These are phyloP conservation scores for Didymella sp. DNA, from an alignment of 2,329 filamentous ascomycete genomes.

Conservation along the genomic window DNA sequence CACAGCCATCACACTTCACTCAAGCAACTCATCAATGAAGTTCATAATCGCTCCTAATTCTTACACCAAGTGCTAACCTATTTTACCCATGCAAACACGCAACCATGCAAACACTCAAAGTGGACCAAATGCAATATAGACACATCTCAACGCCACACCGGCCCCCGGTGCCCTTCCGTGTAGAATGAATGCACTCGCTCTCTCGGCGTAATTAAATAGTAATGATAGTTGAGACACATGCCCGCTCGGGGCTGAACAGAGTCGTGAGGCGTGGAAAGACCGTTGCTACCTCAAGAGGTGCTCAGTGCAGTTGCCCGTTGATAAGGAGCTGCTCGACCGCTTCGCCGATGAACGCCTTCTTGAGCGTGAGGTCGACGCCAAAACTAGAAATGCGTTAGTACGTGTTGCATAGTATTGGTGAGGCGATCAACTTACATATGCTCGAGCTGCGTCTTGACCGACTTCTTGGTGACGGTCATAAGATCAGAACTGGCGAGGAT, in stretches of 20 bases:
- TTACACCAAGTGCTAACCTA: neutral
- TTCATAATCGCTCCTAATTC: neutral
- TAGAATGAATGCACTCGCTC: neutral
- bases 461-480: constrained; percentile 99
- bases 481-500: constrained; percentile 90
- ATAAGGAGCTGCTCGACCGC: constrained; percentile 40
- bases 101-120: neutral
- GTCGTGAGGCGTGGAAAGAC: constrained; percentile 20
- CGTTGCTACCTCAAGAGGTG: constrained; percentile 6
- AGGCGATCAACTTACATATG: constrained; percentile 58
- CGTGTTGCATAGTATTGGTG: neutral
- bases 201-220: constrained; percentile 15
- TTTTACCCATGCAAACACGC: neutral
- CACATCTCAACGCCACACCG: neutral
- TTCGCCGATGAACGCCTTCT: constrained; percentile 81
- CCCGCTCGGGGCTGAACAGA: constrained; percentile 15
- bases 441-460: constrained; percentile 92
- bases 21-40: no score
- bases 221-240: constrained; percentile 19
- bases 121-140: neutral
- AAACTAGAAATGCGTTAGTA: constrained; percentile 59
- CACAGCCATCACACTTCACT: no score
- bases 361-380: constrained; percentile 81
- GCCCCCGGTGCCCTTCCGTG: neutral
- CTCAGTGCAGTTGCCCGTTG: constrained; percentile 20